These are phyloP conservation scores for Lentinus brumalis DNA, from an alignment of 768 basidiomycete species.

Conservation along the genomic window DNA sequence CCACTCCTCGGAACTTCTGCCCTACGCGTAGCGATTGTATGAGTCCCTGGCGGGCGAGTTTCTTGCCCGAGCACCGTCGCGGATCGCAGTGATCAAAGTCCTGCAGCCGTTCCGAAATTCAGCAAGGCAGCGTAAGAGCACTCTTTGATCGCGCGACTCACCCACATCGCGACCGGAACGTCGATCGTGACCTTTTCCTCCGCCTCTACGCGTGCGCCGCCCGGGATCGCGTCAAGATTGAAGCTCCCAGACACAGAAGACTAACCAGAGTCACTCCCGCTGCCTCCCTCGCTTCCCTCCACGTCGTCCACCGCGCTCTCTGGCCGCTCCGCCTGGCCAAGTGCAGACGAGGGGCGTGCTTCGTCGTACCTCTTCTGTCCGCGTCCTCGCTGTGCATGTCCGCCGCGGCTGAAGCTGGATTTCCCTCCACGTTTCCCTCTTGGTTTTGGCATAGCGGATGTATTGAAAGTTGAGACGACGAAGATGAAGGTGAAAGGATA, in stretches of 20 bases:
- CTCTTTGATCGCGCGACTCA: conserved; percentile 39
- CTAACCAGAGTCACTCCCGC: conserved; percentile 29
- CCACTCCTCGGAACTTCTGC: conserved; percentile 85
- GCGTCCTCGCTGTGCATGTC: conserved; percentile 16
- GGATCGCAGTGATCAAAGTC: conserved; percentile 99
- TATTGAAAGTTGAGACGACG: background rate
- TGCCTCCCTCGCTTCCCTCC: conserved; percentile 39
- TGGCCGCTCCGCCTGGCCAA: conserved; percentile 46
- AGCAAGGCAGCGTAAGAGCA: background rate
- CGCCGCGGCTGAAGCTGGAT: conserved; percentile 6
- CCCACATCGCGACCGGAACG: conserved; percentile 97
- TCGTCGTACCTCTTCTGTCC: conserved; percentile 19
- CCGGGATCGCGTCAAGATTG: background rate
- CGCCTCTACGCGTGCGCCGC: conserved; percentile 7
- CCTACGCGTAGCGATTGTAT: conserved; percentile 85
- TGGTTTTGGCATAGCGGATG: conserved; percentile 4
- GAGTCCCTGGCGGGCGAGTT: conserved; percentile 81
- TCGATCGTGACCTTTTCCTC: conserved; percentile 29
- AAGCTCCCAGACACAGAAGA: background rate
- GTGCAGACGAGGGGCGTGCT: conserved; percentile 11
- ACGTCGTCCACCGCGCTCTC: conserved; percentile 58
- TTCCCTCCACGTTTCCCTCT: conserved; percentile 15
- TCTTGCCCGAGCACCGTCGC: conserved; percentile 84
- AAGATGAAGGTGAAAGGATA: background rate
- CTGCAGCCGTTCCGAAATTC: conserved; percentile 40